These are phyloP conservation scores for Aspergillus sp. DNA, from an alignment of 2,329 filamentous ascomycete genomes.

Conservation along the genomic window DNA sequence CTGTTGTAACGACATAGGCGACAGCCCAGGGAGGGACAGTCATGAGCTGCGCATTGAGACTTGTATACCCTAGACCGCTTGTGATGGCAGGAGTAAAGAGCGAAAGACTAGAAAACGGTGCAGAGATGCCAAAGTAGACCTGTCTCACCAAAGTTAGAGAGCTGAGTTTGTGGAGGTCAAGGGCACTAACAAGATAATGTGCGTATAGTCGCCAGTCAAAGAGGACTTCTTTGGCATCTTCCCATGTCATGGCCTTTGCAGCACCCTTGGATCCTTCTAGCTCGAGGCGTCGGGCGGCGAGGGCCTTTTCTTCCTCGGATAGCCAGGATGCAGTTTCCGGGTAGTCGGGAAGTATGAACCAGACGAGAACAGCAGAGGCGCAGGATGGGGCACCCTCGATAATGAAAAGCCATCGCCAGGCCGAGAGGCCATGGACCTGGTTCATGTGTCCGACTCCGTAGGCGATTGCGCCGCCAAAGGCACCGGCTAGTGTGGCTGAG, in stretches of 20 bases:
- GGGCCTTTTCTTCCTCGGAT: slow-evolving; percentile 47
- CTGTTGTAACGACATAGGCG: slow-evolving; percentile 58
- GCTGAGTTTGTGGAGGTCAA: background rate
- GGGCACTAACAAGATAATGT: slow-evolving; percentile 48
- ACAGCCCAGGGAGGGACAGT: slow-evolving; percentile 69
- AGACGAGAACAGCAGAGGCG: slow-evolving; percentile 46
- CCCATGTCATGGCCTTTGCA: slow-evolving; percentile 51
- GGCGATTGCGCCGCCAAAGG: slow-evolving; percentile 60
- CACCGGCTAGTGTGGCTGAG: slow-evolving; percentile 60
- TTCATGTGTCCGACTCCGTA: slow-evolving; percentile 53
- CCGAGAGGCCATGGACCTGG: slow-evolving; percentile 39
- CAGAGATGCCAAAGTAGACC: slow-evolving; percentile 57
- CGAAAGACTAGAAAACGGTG: slow-evolving; percentile 63
- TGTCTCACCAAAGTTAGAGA: slow-evolving; percentile 22
- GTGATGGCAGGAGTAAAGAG: slow-evolving; percentile 69
- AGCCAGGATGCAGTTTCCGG: slow-evolving; percentile 55
- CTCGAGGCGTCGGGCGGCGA: slow-evolving; percentile 47
- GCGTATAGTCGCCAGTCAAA: slow-evolving; percentile 57
- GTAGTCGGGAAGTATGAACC: slow-evolving; percentile 54
- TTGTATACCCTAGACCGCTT: slow-evolving; percentile 58
- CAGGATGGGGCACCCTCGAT: slow-evolving; percentile 48
- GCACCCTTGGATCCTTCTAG: slow-evolving; percentile 47
- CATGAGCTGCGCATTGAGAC: slow-evolving; percentile 67
- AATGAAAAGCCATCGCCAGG: slow-evolving; percentile 56
- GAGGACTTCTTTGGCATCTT: slow-evolving; percentile 52